Conservation (phyloP, 306 rosid genomes). For the Coriaria nepalensis region DNA sequence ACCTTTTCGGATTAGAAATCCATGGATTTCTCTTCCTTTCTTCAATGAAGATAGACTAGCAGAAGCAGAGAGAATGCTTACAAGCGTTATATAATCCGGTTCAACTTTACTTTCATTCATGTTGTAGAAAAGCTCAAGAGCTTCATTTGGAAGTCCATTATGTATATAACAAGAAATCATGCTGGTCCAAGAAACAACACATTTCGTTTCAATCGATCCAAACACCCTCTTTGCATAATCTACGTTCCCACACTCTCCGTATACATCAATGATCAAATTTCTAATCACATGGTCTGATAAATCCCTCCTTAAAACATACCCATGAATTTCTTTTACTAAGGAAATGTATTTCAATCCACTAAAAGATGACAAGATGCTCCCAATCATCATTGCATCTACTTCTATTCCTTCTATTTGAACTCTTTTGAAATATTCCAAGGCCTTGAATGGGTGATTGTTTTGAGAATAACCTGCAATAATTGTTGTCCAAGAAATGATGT, state of each 20-base stretch:
- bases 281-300: constrained; percentile 40
- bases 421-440: constrained; percentile 34
- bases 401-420: constrained; percentile 27
- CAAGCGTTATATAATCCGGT: constrained; percentile 42
- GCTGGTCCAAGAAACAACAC: constrained; percentile 74
- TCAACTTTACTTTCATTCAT: constrained; percentile 34
- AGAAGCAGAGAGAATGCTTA: constrained; percentile 43
- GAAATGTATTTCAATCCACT: constrained; percentile 27
- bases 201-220: constrained; percentile 37
- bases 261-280: constrained; percentile 43
- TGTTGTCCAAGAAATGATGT: constrained; percentile 65
- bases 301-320: constrained; percentile 28
- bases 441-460: constrained; percentile 25
- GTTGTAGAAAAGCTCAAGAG: constrained; percentile 36
- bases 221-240: constrained; percentile 36
- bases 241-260: constrained; percentile 35
- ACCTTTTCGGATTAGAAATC: constrained; percentile 50
- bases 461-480: constrained; percentile 57
- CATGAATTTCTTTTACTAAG: constrained; percentile 45
- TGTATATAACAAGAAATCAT: constrained; percentile 47
- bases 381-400: constrained; percentile 50
- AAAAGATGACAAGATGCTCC: constrained; percentile 49
- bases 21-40: constrained; percentile 68
- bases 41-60: constrained; percentile 53
- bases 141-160: constrained; percentile 45